Base-by-base conservation (phyloP, 2,329 filamentous ascomycete species). In the Beauveria medogensis region DNA sequence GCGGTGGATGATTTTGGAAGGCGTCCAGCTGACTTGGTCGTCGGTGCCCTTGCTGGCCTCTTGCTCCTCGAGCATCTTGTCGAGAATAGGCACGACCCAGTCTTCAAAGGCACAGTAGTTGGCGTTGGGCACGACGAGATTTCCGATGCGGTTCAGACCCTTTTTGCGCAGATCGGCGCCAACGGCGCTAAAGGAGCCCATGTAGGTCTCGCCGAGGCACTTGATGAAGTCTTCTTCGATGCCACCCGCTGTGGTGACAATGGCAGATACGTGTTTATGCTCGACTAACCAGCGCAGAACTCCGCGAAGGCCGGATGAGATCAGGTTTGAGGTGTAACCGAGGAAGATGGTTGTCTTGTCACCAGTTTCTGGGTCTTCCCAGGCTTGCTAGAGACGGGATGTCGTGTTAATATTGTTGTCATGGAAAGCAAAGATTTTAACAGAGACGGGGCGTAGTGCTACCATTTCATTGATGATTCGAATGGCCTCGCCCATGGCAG, bases 171-270 rank as follows among this genome's bases (percentile, higher is more conserved):
- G 82, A 1, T 85, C 83, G 9, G 89, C 87, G 16, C 94, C 94
- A 1, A 82, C 77, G 0, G 90, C 87, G 56, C 82, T 84, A 76
- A 97, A 99, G 1, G 90, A 87, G 50, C 91, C 91, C 71, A 97
- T 86, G 74, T 97, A 99, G 0, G 94, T 99, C 57, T 91, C 88
- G 12, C 89, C 94, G 2, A 99, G 86, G 69, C 94, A 99, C 78
- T 99, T 99, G 82, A 99, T 99, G 62, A 99, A 87, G 74, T 99
- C 94, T 73, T 99, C 94, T 74, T 99, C 94, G 57, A 99, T 85
- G 55, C 94, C 94, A 50, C 94, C 94, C 0, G 94, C 94, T 0
- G 94, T 96, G 26, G 94, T 96, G 63, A 99, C 94, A 69, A 99
- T 91, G 66, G 89, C 90, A 1, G 91, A 94, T 64, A 99, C 87